Base-by-base conservation (phyloP, 2,329 filamentous ascomycete species). In the Erysiphe pisi region DNA sequence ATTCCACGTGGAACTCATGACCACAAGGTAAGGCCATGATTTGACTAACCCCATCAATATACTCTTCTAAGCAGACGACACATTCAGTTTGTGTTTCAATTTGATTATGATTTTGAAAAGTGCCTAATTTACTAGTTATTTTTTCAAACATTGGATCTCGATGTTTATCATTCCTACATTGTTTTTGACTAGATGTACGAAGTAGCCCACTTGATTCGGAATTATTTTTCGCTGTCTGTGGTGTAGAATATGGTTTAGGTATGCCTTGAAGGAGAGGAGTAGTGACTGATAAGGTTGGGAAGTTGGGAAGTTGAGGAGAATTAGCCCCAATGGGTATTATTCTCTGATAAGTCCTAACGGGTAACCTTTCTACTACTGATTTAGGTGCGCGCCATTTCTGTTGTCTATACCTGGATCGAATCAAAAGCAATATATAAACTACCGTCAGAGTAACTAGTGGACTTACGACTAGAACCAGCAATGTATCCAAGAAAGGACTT, bases 21-120 rank as follows among this genome's bases (percentile, higher is more conserved):
- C 95, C 95, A 83, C 95, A 99, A 12, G 95, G 95, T 78, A 99
- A 84, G 82, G 93, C 96, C 95, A 99, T 99, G 58, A 99, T 94
- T 81, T 89, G 89, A 82, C 93, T 97, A 80, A 97, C 90, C 58
- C 95, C 95, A 83, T 97, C 94, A 31, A 97, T 86, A 81, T 98
- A 99, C 82, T 99, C 95, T 82, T 99, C 95, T 49, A 99, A 85
- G 81, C 95, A 99, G 1, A 99, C 94, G 18, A 97, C 94, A 82
- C 95, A 99, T 83, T 99, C 95, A 12, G 93, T 89, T 82, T 90
- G 89, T 61, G 87, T 84, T 7, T 87, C 86, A 88, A 89, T 90
- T 56, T 56, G 52, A 43, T 89, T 90, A 80, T 86, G 89, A 88
- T 89, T 90, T 80, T 86, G 89, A 88, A 88, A 90, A 79, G 89